These are phyloP conservation scores for Cryptococcus depauperatus DNA, from an alignment of 1,284 basidiomycete species.

Conservation along the genomic window DNA sequence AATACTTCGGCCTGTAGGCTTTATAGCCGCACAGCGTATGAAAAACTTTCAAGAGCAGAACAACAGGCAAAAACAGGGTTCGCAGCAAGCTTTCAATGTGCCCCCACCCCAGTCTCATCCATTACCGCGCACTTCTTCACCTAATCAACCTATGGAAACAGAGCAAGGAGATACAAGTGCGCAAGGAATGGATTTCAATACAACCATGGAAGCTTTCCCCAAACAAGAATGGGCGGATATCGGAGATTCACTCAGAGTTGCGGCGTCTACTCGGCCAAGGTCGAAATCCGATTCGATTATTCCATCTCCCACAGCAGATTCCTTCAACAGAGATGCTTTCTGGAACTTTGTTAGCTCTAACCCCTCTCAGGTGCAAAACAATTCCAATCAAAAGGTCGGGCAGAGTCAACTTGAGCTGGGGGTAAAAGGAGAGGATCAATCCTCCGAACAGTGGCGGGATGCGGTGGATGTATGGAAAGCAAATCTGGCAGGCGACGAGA, in stretches of 20 bases:
- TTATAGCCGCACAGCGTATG: conserved; percentile 8
- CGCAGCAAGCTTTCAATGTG: conserved; percentile 11
- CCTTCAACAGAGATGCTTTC: conserved; percentile 32
- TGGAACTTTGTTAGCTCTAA: conserved; percentile 18
- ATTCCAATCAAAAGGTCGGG: too few relatives aligned
- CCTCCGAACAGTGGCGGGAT: conserved; percentile 16
- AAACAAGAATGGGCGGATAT: conserved; percentile 8
- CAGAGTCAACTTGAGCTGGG: too few relatives aligned
- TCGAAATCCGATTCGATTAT: conserved; percentile 41
- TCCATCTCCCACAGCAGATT: conserved; percentile 16
- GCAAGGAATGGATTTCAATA: conserved; percentile 14
- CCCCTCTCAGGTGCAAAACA: background rate
- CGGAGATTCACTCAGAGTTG: conserved; percentile 3
- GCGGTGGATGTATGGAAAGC: conserved; percentile 24
- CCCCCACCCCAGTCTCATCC: conserved; percentile 11
- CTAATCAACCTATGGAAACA: conserved; percentile 7
- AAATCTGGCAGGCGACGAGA: conserved; percentile 7
- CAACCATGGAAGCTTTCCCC: conserved; percentile 8
- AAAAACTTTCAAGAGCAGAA: conserved; percentile 1
- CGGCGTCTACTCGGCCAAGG: conserved; percentile 21
- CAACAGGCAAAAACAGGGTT: conserved; percentile 5
- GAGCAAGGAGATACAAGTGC: background rate
- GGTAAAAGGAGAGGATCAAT: conserved; percentile 9
- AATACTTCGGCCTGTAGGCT: conserved; percentile 29
- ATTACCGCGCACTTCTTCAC: conserved; percentile 2